phyloP scores from a whole-genome alignment of 2,329 filamentous ascomycete genomes.

The Ascomycota sp. region DNA sequence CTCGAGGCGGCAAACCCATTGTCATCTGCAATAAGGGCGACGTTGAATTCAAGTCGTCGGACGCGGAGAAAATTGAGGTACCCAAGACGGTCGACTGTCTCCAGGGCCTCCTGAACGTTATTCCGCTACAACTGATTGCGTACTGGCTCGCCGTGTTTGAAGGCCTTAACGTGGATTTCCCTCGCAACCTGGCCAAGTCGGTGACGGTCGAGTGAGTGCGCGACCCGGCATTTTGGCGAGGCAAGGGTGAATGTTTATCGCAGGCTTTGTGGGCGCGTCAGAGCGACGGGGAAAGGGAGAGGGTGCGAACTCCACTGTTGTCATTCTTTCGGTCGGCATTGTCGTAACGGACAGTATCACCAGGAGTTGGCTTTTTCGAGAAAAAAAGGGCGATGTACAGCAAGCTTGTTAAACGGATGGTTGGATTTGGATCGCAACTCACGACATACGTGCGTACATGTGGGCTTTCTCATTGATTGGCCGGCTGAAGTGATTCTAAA shows the following conservation, averaged over 20 bases:
- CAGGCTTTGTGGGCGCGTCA: no score
- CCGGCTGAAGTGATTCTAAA: no score
- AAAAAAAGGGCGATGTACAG: constrained; percentile 1
- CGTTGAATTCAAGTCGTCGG: constrained; percentile 67
- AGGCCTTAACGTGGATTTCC: constrained; percentile 95
- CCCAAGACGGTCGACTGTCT: constrained; percentile 88
- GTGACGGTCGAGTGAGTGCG: constrained; percentile 98
- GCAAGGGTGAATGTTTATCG: no score
- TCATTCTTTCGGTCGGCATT: background rate
- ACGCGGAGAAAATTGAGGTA: constrained; percentile 94
- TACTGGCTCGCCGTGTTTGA: constrained; percentile 97
- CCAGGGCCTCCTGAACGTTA: constrained; percentile 93
- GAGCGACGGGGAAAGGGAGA: background rate
- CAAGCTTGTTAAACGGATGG: no score
- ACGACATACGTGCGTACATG: no score
- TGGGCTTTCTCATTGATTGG: no score
- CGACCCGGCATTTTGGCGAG: no score
- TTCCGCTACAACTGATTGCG: constrained; percentile 90
- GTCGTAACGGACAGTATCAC: constrained; percentile 2
- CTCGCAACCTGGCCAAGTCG: constrained; percentile 94
- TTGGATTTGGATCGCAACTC: no score
- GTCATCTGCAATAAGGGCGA: constrained; percentile 92
- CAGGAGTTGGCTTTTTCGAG: constrained; percentile 7
- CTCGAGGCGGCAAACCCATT: constrained; percentile 85
- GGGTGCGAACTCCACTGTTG: background rate